Conservation (phyloP, 225 moss, liverwort and hornwort genomes). For the Pleurozium schreberi region DNA sequence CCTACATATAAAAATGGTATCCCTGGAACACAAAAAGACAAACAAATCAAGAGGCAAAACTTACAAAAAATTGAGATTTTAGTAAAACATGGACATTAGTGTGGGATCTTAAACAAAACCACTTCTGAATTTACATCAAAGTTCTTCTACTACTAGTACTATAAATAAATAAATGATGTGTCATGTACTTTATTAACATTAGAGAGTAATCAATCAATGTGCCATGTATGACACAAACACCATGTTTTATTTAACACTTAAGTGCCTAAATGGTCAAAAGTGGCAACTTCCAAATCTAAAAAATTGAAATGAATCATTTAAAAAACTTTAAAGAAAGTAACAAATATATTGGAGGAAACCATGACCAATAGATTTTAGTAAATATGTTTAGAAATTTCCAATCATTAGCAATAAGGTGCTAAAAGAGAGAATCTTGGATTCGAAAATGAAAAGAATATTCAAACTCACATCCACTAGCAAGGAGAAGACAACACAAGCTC, state of each 20-base stretch:
- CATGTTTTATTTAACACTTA: not conserved
- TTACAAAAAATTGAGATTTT: not conserved
- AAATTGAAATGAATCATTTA: not conserved
- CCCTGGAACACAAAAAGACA: not conserved
- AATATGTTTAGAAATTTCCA: not conserved
- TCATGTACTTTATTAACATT: not conserved
- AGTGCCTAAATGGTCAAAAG: not conserved
- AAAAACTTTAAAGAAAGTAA: no score
- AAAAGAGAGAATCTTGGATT: not conserved
- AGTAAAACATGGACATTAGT: not conserved
- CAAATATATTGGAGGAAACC: not conserved
- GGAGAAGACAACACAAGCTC: constrained; percentile 32
- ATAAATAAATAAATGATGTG: not conserved
- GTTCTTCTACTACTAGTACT: not conserved
- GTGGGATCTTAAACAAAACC: not conserved
- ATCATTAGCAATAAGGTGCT: not conserved
- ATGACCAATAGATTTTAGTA: not conserved
- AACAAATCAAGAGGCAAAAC: not conserved
- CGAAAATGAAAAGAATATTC: not conserved
- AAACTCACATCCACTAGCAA: constrained; percentile 30
- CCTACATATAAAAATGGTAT: constrained; percentile 25
- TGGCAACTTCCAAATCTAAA: not conserved
- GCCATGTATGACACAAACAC: no score
- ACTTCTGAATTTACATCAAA: no score
- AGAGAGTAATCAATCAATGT: not conserved